phyloP scores from a whole-genome alignment of 257 asterid genomes.

The Solanum sparsipilum region DNA sequence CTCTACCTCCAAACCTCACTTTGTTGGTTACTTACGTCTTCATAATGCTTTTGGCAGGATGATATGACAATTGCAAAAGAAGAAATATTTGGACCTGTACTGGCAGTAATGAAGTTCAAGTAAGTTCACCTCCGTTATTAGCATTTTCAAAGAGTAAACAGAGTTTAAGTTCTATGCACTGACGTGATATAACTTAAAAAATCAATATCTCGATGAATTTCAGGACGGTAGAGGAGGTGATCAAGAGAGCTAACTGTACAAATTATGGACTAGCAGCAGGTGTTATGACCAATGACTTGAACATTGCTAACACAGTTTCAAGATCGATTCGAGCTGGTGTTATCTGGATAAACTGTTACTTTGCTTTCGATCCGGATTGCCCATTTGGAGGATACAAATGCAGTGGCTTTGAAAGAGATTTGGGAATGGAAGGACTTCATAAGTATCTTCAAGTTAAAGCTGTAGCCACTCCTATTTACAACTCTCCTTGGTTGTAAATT shows the following conservation, averaged over 20 bases:
- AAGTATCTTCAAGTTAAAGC: constrained; percentile 59
- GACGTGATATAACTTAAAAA: background rate
- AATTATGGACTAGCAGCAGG: constrained; percentile 87
- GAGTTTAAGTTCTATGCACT: background rate
- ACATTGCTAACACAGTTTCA: constrained; percentile 73
- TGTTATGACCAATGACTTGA: constrained; percentile 58
- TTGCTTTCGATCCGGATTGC: constrained; percentile 41
- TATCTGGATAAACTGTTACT: constrained; percentile 75
- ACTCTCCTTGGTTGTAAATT: constrained; percentile 76
- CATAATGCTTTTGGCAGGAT: constrained; percentile 12
- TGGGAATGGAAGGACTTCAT: constrained; percentile 49
- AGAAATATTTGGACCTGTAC: constrained; percentile 41
- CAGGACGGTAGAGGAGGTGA: constrained; percentile 72
- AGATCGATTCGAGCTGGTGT: constrained; percentile 71
- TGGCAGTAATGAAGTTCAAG: constrained; percentile 36
- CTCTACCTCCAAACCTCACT: background rate
- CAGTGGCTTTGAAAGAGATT: constrained; percentile 86
- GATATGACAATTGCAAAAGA: constrained; percentile 32
- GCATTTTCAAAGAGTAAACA: background rate
- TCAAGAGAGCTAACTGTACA: constrained; percentile 59
- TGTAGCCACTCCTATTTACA: constrained; percentile 56
- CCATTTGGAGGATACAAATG: constrained; percentile 76
- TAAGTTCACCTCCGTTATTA: constrained; percentile 1
- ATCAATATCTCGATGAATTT: background rate
- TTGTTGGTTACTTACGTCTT: background rate